phyloP scores from a whole-genome alignment of 2,329 filamentous ascomycete species.

The Clarireedia homoeocarpa region DNA sequence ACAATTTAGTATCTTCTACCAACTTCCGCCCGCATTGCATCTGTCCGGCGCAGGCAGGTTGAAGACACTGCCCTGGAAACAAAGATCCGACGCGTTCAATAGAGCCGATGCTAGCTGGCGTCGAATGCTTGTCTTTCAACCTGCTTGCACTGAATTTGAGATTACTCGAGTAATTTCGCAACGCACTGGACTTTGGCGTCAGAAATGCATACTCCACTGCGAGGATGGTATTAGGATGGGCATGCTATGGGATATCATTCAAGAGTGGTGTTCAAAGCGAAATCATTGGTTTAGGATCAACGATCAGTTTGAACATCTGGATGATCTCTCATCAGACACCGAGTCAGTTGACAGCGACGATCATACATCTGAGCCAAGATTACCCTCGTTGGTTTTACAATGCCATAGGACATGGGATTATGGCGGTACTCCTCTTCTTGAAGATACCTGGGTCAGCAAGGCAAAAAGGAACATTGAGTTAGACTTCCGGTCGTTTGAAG shows the following conservation, averaged over 20 bases:
- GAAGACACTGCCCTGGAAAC: slow-evolving; percentile 1
- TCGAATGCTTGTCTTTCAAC: slow-evolving; percentile 7
- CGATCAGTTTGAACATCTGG: not conserved
- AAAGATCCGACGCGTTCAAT: not conserved
- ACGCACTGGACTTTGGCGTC: not conserved
- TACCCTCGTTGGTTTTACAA: not conserved
- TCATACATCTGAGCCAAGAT: not conserved
- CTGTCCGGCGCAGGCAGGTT: not conserved
- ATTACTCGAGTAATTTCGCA: not conserved
- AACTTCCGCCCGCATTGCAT: not conserved
- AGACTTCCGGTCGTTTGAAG: not conserved
- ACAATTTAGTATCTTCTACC: slow-evolving; percentile 1
- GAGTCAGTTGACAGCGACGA: not conserved
- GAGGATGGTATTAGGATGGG: slow-evolving; percentile 7
- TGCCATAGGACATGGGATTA: not conserved
- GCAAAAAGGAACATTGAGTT: not conserved
- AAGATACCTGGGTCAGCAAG: not conserved
- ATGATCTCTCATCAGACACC: not conserved
- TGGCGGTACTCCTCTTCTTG: not conserved
- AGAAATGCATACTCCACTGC: not conserved
- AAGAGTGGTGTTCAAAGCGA: slow-evolving; percentile 5
- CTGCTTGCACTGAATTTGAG: not conserved
- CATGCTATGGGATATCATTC: slow-evolving; percentile 8
- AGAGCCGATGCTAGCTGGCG: slow-evolving; percentile 9
- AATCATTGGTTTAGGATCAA: slow-evolving; percentile 6